Evolutionary conservation across 345 rosid genomes (phyloP), one percentile per base, ranked within the genome.

Genomic region (Eucalyptus decipiens): DNA sequence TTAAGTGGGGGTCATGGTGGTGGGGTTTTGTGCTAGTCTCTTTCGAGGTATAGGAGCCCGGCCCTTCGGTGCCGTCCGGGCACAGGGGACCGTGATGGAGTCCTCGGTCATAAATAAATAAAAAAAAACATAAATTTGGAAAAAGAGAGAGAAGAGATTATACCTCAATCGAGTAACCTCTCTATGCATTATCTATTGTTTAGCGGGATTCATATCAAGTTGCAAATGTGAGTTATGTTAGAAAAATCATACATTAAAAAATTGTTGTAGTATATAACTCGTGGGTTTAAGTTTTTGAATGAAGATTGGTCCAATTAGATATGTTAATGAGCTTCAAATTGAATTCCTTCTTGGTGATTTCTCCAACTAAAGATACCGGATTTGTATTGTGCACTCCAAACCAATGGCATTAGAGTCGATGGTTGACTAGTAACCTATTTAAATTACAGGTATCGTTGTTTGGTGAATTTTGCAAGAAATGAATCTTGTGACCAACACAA

Each of bases 11-110:
- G 51, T 18, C 51, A 49, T 49, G 51, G 51, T 49, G 51, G 7
- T 49, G 51, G 3, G 51, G 17, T 49, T 2, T 0, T 49, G 51
- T 49, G 3, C 18, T 49, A 49, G 18, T 49, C 18, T 49, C 1
- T 2, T 18, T 7, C 7, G 0, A 49, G 51, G 18, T 49, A 49
- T 49, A 49, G 51, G 18, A 3, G 51, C 51, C 7, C 0, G 3
- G 51, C 18, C 51, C 51, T 49, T 49, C 0, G 18, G 18, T 49
- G 51, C 51, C 51, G 51, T 49, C 17, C 7, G 18, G 51, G 51
- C 7, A 49, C 2, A 1, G 18, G 51, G 18, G 51, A 3, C 18
- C 1, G 3, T 49, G 51, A 17, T 49, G 51, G 51, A 49, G 51
- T 49, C 18, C 3, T 49, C 1, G 18, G 7, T 49, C 18, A 49